Base-by-base conservation (phyloP, 352 stramenopile species). In the Phytopythium kandeliae region DNA sequence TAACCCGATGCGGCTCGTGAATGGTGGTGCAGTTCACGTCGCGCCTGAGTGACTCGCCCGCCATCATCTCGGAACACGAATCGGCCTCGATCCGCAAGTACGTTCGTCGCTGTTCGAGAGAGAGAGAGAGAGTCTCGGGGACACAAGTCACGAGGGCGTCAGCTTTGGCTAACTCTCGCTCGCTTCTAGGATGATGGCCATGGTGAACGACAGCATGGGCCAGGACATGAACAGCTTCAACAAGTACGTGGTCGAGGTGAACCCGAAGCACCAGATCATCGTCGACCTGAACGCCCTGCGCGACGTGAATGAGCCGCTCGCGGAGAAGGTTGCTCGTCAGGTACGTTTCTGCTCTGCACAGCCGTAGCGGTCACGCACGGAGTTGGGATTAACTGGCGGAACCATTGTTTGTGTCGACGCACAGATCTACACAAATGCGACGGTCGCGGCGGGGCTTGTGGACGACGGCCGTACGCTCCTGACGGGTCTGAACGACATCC, bases 1-100 rank as follows among this genome's bases (percentile, higher is more conserved):
- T 44, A n/a, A 17, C 21, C 40, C 7, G 24, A 30, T 63, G 9
- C n/a, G n/a, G n/a, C 41, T 43, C 49, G 54, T 30, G 50, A 12
- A 35, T 47, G 24, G 15, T 51, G 21, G 19, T 52, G 16, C 44
- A 89, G 74, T 87, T 91, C 59, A 93, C 84, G 2, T 73, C 80
- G 26, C 86, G 97, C n/a, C 68, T 99, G 43, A 88, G 76, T 37
- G 87, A 96, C 51, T 99, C 97, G 38, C 97, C 97, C 3, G 97
- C 97, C n/a, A 98, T 99, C 58, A 94, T 99, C 35, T 98, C 97
- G 12, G 97, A 99, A 68, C 95, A 98, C 60, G 97, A 99, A 71
- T 98, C 92, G 16, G 96, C 90, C 19, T 90, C 97, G 15, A 88
- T 99, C 55, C 88, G 97, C 61, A 91, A 97, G 81, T 92, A 78